Evolutionary conservation across 2,329 filamentous ascomycete species (phyloP).

Genomic region (Diatrype stigma): DNA sequence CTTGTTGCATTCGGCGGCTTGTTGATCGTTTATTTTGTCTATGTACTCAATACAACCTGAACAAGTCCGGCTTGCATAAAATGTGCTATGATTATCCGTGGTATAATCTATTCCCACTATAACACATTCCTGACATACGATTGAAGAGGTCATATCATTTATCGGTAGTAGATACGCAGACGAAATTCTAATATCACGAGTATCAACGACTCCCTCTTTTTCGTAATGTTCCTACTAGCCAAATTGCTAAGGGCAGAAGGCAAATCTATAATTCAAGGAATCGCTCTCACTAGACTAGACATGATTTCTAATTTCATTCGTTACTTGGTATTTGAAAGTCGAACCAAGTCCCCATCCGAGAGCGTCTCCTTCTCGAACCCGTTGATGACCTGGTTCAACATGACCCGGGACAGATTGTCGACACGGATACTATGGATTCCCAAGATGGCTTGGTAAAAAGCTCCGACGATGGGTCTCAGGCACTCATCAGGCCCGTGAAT

Average conservation of each 20-base stretch:
- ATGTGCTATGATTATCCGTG: neutral
- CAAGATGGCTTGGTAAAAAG: conserved; percentile 15
- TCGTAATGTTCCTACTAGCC: no score
- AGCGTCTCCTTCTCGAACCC: conserved; percentile 45
- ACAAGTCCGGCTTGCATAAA: no score
- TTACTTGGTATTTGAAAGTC: conserved; percentile 3
- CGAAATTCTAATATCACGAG: no score
- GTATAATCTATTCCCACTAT: no score
- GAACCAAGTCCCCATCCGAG: conserved; percentile 36
- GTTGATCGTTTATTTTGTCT: no score
- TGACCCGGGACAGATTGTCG: conserved; percentile 34
- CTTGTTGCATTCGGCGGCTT: no score
- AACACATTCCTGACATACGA: no score
- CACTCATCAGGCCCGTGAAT: conserved; percentile 30
- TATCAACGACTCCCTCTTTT: no score
- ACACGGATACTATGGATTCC: conserved; percentile 32
- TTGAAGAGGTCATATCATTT: no score
- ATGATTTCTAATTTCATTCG: neutral
- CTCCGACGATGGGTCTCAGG: conserved; percentile 14
- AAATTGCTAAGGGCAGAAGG: neutral
- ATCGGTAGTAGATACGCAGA: no score
- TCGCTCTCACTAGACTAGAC: neutral
- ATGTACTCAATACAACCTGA: no score
- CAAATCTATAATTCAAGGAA: neutral
- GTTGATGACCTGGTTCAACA: conserved; percentile 40